Conservation (phyloP, 768 basidiomycete genomes). For the Pluteus cervinus region DNA sequence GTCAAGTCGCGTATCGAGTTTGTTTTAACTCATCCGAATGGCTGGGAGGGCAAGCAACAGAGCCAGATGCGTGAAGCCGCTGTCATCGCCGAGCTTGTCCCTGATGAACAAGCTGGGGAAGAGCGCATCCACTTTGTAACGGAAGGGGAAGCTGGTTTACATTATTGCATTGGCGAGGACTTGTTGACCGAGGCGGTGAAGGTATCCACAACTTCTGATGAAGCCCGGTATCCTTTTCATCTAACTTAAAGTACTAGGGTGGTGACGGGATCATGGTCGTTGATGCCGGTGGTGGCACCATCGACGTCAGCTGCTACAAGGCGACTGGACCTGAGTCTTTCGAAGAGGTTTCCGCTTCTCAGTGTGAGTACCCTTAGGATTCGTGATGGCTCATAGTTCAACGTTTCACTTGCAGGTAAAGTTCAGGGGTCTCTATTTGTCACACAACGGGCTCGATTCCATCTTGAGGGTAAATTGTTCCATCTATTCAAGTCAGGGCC, state of each 20-base stretch:
- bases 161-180: conserved; percentile 42
- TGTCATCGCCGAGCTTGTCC: conserved; percentile 33
- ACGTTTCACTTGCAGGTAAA: neutral
- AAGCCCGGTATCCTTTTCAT: no score
- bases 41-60: conserved; percentile 45
- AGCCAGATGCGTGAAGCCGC: conserved; percentile 38
- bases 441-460: no score
- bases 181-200: no score
- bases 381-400: neutral
- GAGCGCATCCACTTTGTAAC: conserved; percentile 43
- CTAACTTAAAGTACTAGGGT: no score
- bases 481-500: neutral
- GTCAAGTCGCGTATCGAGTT: conserved; percentile 30
- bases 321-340: conserved; percentile 20
- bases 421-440: no score
- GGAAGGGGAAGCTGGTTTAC: conserved; percentile 51
- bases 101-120: conserved; percentile 25
- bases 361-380: conserved; percentile 20
- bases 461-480: no score
- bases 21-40: conserved; percentile 45
- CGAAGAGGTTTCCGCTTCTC: conserved; percentile 34
- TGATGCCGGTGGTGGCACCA: conserved; percentile 54
- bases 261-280: conserved; percentile 49
- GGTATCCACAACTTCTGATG: no score
- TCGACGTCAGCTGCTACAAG: conserved; percentile 43